Evolutionary conservation across 257 asterid species (phyloP).

Genomic region (Phtheirospermum japonicum): DNA sequence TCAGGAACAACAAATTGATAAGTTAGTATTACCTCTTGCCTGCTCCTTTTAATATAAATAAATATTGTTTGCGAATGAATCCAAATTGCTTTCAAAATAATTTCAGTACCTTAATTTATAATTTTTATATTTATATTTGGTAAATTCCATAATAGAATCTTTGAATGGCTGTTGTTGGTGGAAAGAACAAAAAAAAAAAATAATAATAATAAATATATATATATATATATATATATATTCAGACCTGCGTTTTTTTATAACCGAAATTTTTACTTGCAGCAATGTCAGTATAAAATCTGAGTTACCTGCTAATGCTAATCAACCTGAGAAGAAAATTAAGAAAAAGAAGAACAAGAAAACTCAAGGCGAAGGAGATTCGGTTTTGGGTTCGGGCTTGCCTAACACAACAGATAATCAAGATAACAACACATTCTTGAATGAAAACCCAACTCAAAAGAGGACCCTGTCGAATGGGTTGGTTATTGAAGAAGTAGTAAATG

Average conservation of each 20-base stretch:
- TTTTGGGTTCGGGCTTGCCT: conserved; percentile 27
- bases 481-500: conserved; percentile 67
- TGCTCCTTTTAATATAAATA: too few relatives aligned
- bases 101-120: neutral
- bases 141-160: too few relatives aligned
- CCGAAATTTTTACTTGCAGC: conserved; percentile 30
- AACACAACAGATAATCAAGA: conserved; percentile 36
- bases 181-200: too few relatives aligned
- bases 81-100: neutral
- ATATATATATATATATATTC: too few relatives aligned
- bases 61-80: neutral
- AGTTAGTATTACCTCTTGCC: conserved; percentile 39
- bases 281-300: conserved; percentile 26
- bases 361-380: conserved; percentile 26
- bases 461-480: conserved; percentile 77
- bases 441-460: conserved; percentile 32
- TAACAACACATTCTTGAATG: conserved; percentile 23
- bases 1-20: conserved; percentile 34
- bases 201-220: too few relatives aligned
- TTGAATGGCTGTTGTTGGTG: too few relatives aligned
- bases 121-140: too few relatives aligned
- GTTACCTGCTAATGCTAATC: conserved; percentile 31
- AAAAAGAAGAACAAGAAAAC: conserved; percentile 48
- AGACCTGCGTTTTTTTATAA: neutral
- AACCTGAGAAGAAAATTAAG: conserved; percentile 46